Evolutionary conservation across 441 rosid species (phyloP), one percentile per base, ranked within the genome.

Genomic region (Euphorbia celastroides): DNA sequence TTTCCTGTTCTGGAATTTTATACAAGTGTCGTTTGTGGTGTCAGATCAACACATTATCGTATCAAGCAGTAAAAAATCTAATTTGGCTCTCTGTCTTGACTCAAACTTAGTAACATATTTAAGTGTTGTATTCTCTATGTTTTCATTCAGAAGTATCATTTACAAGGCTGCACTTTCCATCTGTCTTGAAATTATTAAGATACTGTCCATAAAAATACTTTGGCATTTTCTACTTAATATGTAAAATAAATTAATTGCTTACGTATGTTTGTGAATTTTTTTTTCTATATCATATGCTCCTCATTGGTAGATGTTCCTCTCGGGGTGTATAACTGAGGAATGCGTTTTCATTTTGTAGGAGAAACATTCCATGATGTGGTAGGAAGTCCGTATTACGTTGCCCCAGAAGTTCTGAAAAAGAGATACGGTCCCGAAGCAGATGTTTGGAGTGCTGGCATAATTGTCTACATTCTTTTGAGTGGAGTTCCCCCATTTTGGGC

Each of bases 401-500:
- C 98, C 42, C 98, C 98, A 31, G 98, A 93, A 85, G 90, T 93
- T 77, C 82, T 93, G 69, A 80, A 76, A 73, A 93, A 93, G 78
- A 87, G 73, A 58, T 93, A 93, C 65, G 97, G 97, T 70, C 93
- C 86, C 54, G 97, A 93, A 81, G 83, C 97, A 57, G 98, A 93
- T 80, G 98, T 93, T 11, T 90, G 98, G 98, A 93, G 98, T 82
- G 98, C 97, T 62, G 98, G 98, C 73, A 93, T 93, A 54, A 90
- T 93, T 64, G 79, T 90, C 68, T 93, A 88, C 80, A 93, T 93
- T 71, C 81, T 93, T 41, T 80, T 93, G 72, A 88, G 97, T 55
- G 98, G 98, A 64, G 98, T 93, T 65, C 98, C 98, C 76, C 98
- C 98, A 17, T 93, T 93, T 66, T 93, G 98, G 98, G 98, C 94